Evolutionary conservation across 2,329 filamentous ascomycete species (phyloP).

Genomic region (Hymenoscyphus infarciens): DNA sequence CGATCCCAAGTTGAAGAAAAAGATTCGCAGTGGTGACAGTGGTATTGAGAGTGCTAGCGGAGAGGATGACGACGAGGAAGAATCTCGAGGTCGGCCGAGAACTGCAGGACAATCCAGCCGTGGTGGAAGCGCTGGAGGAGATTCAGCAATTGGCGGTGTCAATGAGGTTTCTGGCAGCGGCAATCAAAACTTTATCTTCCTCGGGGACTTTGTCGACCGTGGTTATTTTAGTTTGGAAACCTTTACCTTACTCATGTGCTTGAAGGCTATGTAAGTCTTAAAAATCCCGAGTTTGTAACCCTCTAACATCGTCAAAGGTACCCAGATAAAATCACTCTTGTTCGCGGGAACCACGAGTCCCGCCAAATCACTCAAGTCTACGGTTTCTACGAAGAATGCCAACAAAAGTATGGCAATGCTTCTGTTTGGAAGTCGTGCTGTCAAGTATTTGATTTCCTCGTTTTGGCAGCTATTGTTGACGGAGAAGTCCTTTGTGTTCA

Average conservation of each 20-base stretch:
- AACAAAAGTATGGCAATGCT: constrained; percentile 73
- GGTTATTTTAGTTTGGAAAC: constrained; percentile 74
- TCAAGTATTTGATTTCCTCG: constrained; percentile 74
- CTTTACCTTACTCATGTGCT: constrained; percentile 67
- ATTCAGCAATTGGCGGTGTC: constrained; percentile 36
- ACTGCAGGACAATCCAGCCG: constrained; percentile 41
- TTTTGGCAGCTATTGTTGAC: constrained; percentile 69
- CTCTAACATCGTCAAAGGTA: constrained; percentile 46
- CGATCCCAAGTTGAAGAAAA: constrained; percentile 81
- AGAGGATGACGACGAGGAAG: constrained; percentile 48
- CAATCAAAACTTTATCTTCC: constrained; percentile 68
- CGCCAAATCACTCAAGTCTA: constrained; percentile 77
- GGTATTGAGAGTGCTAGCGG: constrained; percentile 47
- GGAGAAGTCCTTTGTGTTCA: constrained; percentile 72
- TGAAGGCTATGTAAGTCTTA: constrained; percentile 62
- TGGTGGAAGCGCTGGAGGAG: constrained; percentile 39
- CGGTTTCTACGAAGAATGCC: constrained; percentile 75
- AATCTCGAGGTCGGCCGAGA: constrained; percentile 45
- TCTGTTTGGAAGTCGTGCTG: constrained; percentile 78
- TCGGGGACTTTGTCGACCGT: constrained; percentile 71
- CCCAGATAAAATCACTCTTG: constrained; percentile 68
- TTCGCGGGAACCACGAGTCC: constrained; percentile 73
- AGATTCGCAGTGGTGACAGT: constrained; percentile 64
- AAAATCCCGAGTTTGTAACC: background rate
- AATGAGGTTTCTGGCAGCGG: constrained; percentile 46